These are phyloP conservation scores for Przewalskia tangutica DNA, from an alignment of 257 asterid species.

Conservation along the genomic window DNA sequence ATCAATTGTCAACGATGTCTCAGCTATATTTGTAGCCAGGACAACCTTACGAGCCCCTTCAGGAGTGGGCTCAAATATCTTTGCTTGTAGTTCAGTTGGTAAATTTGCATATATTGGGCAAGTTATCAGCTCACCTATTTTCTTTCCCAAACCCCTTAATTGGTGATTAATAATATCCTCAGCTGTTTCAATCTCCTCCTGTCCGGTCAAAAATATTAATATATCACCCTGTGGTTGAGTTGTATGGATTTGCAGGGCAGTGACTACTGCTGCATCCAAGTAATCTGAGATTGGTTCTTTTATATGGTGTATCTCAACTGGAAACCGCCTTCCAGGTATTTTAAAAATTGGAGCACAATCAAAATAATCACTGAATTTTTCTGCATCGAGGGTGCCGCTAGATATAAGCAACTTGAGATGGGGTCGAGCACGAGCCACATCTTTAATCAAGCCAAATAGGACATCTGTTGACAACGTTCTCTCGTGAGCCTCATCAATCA, in stretches of 20 bases:
- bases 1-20: slow-evolving; percentile 64
- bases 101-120: slow-evolving; percentile 8
- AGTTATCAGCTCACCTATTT: slow-evolving; percentile 4
- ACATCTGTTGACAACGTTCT: slow-evolving; percentile 87
- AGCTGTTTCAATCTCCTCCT: slow-evolving; percentile 24
- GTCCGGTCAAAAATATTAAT: slow-evolving; percentile 48
- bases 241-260: slow-evolving; percentile 63
- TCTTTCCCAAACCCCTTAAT: not conserved
- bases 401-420: slow-evolving; percentile 44
- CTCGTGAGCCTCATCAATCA: slow-evolving; percentile 98
- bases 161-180: slow-evolving; percentile 4
- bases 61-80: slow-evolving; percentile 10
- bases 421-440: slow-evolving; percentile 7
- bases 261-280: slow-evolving; percentile 60
- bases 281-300: slow-evolving; percentile 82
- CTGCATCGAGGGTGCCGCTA: slow-evolving; percentile 68
- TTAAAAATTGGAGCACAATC: slow-evolving; percentile 21
- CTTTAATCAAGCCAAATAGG: slow-evolving; percentile 85
- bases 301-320: slow-evolving; percentile 47
- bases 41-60: slow-evolving; percentile 22
- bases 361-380: slow-evolving; percentile 27
- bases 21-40: slow-evolving; percentile 13
- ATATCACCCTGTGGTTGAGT: slow-evolving; percentile 62
- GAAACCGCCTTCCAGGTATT: slow-evolving; percentile 73
- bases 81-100: slow-evolving; percentile 8